Conservation (phyloP, 179 eudicot genomes). For the Sideroxylon spinosum region DNA sequence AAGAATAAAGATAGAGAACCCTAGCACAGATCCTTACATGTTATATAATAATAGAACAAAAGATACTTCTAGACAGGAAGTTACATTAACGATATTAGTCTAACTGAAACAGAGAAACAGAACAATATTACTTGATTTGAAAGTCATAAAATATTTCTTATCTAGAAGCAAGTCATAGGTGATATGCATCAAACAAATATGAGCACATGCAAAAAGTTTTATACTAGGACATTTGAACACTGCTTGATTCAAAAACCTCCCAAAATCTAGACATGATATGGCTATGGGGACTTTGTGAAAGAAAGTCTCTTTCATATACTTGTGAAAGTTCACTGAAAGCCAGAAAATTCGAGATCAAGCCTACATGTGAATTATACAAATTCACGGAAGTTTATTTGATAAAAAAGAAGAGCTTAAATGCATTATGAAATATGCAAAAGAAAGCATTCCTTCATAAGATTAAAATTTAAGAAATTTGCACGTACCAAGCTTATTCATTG, state of each 20-base stretch:
- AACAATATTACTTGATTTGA: not conserved
- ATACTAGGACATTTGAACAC: not conserved
- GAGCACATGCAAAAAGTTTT: not conserved
- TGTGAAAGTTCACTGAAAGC: not conserved
- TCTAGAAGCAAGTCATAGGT: not conserved
- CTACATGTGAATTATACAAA: not conserved
- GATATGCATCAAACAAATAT: not conserved
- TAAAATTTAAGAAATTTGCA: constrained; percentile 18
- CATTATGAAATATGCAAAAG: not conserved
- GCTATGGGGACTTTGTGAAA: not conserved
- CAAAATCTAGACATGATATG: not conserved
- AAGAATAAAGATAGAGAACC: no score
- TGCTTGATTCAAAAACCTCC: not conserved
- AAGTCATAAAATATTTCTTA: not conserved
- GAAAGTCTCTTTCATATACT: not conserved
- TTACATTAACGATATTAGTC: not conserved
- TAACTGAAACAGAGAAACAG: not conserved
- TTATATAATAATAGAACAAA: not conserved
- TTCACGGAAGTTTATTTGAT: not conserved
- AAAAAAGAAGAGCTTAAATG: not conserved
- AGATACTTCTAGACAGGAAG: not conserved
- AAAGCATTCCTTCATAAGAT: not conserved
- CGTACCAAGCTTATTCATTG: constrained; percentile 78
- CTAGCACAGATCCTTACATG: not conserved
- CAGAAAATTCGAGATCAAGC: not conserved